Conservation (phyloP, 176 grass and related monocot genomes). For the Oryza glaberrima region DNA sequence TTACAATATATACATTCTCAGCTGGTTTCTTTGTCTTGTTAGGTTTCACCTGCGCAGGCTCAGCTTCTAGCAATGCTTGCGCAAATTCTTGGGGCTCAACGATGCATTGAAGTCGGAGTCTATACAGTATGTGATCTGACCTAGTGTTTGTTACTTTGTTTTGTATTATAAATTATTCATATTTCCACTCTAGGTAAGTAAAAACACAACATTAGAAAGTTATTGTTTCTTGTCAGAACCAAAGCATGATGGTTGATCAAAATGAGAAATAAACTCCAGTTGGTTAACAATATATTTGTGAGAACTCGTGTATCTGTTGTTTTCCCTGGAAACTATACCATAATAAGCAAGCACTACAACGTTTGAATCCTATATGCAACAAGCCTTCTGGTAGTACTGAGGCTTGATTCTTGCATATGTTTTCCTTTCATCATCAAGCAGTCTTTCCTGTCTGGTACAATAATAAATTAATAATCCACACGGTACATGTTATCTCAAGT, state of each 20-base stretch:
- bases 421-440: background rate
- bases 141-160: background rate
- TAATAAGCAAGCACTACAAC: background rate
- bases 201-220: background rate
- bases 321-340: background rate
- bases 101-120: slow-evolving; percentile 90
- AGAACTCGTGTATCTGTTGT: background rate
- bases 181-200: background rate
- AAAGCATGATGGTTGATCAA: background rate
- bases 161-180: background rate
- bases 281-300: background rate
- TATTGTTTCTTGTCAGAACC: background rate
- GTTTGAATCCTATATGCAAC: background rate
- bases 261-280: background rate
- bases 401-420: background rate
- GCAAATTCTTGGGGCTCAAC: slow-evolving; percentile 72
- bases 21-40: slow-evolving; percentile 23
- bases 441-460: background rate
- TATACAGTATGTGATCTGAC: slow-evolving; percentile 65
- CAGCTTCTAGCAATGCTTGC: slow-evolving; percentile 88
- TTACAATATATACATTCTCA: background rate
- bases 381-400: background rate
- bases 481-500: background rate
- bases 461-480: slow-evolving; percentile 8
- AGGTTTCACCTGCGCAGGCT: slow-evolving; percentile 91